Percentiles rank a stretch among this genome's conserved stretches.
phyloP scores from a whole-genome alignment of 2,329 filamentous ascomycete species.

The Trichophyton mentagrophytes region DNA sequence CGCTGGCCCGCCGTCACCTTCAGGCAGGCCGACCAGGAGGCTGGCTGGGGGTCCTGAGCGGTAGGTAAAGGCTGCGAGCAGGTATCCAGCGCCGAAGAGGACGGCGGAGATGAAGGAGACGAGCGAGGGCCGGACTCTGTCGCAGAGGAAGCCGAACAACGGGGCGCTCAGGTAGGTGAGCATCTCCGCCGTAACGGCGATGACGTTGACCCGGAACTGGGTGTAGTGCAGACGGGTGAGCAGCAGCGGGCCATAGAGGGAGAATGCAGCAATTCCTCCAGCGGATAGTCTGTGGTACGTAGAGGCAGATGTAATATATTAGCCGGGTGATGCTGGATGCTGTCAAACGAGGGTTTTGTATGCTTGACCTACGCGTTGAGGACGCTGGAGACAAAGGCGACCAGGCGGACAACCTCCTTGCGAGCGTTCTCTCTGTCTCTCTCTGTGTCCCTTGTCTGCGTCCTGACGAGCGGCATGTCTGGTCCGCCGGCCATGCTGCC shows the following conservation, averaged over 20 bases:
- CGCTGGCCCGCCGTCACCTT: neutral
- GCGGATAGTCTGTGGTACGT: constrained; percentile 51
- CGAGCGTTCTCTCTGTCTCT: constrained; percentile 45
- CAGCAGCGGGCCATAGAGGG: constrained; percentile 83
- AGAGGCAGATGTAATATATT: neutral
- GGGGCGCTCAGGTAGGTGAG: constrained; percentile 89
- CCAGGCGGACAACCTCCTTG: constrained; percentile 40
- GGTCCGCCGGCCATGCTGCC: constrained; percentile 45
- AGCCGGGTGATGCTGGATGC: constrained; percentile 5
- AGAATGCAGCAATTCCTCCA: constrained; percentile 86
- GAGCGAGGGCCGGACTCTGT: constrained; percentile 68
- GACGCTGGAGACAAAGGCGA: constrained; percentile 49
- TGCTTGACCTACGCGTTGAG: constrained; percentile 39
- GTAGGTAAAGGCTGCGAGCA: constrained; percentile 71
- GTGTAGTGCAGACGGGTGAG: constrained; percentile 75
- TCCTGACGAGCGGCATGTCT: constrained; percentile 19
- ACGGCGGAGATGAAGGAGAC: constrained; percentile 59
- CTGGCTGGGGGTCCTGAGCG: constrained; percentile 41
- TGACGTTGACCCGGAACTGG: constrained; percentile 82
- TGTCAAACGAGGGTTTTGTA: neutral
- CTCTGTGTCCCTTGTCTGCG: constrained; percentile 27
- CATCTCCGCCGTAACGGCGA: constrained; percentile 75
- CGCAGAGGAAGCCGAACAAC: constrained; percentile 78
- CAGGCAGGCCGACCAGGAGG: constrained; percentile 30
- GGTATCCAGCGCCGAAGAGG: constrained; percentile 69